Evolutionary conservation across 2,329 filamentous ascomycete genomes (phyloP).

Genomic region (Penicillium vulpinum): DNA sequence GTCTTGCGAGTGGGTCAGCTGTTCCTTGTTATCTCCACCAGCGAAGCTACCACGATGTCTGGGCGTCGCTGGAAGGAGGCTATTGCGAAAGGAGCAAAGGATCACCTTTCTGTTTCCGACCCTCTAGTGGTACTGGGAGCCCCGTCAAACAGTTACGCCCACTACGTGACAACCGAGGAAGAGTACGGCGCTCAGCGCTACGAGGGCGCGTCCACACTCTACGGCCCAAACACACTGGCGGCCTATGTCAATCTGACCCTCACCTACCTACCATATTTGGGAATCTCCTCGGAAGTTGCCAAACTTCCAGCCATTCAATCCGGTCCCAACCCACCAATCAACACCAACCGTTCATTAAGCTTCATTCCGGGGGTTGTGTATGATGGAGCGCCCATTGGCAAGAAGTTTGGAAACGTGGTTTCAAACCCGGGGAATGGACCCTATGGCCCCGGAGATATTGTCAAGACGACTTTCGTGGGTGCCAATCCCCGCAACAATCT

Average conservation of each 20-base stretch:
- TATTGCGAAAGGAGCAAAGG: conserved; percentile 57
- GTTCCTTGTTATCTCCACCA: conserved; percentile 78
- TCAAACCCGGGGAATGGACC: conserved; percentile 51
- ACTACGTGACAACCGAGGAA: conserved; percentile 76
- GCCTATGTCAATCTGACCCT: conserved; percentile 86
- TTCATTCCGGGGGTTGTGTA: conserved; percentile 80
- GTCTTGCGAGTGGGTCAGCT: conserved; percentile 80
- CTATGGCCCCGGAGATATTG: conserved; percentile 62
- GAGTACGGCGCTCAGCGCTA: conserved; percentile 85
- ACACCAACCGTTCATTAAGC: conserved; percentile 70
- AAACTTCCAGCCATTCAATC: conserved; percentile 45
- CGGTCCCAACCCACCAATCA: conserved; percentile 73
- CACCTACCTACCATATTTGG: conserved; percentile 68
- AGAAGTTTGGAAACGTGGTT: conserved; percentile 68
- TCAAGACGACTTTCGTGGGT: conserved; percentile 72
- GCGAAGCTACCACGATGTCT: conserved; percentile 90
- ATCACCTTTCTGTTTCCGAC: conserved; percentile 50
- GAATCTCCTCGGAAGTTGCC: conserved; percentile 43
- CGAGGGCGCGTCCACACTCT: conserved; percentile 91
- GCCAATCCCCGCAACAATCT: conserved; percentile 91
- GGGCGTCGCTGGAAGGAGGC: conserved; percentile 82
- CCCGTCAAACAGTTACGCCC: conserved; percentile 86
- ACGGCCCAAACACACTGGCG: conserved; percentile 76
- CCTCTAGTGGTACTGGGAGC: conserved; percentile 83
- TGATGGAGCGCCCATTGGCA: conserved; percentile 66